Evolutionary conservation across 441 rosid species (phyloP).

Genomic region (Dalechampia spathulata): DNA sequence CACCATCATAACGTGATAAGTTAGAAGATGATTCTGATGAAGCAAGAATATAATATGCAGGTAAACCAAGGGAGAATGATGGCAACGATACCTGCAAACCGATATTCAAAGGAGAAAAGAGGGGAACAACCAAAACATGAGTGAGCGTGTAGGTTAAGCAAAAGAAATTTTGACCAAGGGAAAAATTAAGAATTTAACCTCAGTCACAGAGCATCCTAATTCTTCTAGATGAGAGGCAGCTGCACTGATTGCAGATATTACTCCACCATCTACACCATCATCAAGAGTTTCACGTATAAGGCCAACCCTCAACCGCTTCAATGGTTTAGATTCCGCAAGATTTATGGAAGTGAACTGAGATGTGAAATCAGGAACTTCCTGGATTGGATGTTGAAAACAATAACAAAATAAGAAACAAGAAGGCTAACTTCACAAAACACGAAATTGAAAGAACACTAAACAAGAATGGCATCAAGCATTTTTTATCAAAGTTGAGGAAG

Average conservation of each 20-base stretch:
- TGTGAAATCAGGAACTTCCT: conserved; percentile 75
- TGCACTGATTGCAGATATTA: conserved; percentile 52
- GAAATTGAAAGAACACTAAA: not conserved
- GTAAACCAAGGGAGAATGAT: conserved; percentile 86
- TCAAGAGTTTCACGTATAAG: conserved; percentile 71
- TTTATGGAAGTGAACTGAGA: conserved; percentile 41
- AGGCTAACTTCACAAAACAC: not conserved
- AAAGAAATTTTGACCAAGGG: not conserved
- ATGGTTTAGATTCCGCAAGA: conserved; percentile 50
- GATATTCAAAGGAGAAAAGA: not conserved
- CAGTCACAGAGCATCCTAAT: conserved; percentile 67
- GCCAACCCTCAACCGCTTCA: conserved; percentile 74
- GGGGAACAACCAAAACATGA: not conserved
- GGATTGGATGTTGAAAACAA: conserved; percentile 10
- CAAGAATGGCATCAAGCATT: not conserved
- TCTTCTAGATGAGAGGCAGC: conserved; percentile 82
- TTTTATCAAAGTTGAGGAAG: too few relatives aligned
- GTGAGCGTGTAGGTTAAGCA: not conserved
- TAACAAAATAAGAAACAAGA: not conserved
- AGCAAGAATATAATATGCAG: conserved; percentile 90
- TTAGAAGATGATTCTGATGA: conserved; percentile 93
- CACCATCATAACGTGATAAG: conserved; percentile 88
- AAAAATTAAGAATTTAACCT: conserved; percentile 34
- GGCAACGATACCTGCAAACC: conserved; percentile 70
- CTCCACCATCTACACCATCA: conserved; percentile 67